Evolutionary conservation across 1,139 yeast species (phyloP).

Genomic region (Kodamaea fungicola): DNA sequence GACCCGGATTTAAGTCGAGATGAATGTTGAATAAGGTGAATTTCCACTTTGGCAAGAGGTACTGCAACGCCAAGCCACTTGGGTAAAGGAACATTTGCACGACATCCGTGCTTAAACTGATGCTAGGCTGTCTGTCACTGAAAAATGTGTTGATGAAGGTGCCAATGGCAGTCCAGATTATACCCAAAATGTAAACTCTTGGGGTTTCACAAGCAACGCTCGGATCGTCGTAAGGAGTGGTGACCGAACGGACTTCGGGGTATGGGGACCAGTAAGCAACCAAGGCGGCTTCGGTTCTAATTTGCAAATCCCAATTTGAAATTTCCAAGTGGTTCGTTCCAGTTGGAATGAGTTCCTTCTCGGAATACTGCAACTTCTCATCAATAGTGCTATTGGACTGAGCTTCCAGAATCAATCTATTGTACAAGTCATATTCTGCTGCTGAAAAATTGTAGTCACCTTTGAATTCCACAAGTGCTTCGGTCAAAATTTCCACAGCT

Average conservation of each 20-base stretch:
- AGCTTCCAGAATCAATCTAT: conserved; percentile 4
- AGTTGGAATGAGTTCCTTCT: not conserved
- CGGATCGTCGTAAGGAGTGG: conserved; percentile 51
- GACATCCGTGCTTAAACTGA: conserved; percentile 42
- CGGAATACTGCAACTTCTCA: not conserved
- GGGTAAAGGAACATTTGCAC: conserved; percentile 59
- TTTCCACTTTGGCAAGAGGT: conserved; percentile 19
- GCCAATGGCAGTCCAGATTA: conserved; percentile 53
- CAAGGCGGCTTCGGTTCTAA: conserved; percentile 18
- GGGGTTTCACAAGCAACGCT: conserved; percentile 49
- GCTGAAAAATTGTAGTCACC: conserved; percentile 23
- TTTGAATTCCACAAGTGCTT: conserved; percentile 16
- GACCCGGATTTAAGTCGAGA: conserved; percentile 19
- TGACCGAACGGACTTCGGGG: conserved; percentile 59
- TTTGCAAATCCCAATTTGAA: conserved; percentile 13
- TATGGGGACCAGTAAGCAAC: conserved; percentile 56
- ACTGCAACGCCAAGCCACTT: conserved; percentile 37
- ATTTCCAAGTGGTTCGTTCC: not conserved
- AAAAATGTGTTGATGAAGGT: conserved; percentile 57
- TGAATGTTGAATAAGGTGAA: conserved; percentile 13
- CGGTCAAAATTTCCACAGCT: conserved; percentile 17
- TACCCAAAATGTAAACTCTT: conserved; percentile 52
- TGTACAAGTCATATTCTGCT: conserved; percentile 12
- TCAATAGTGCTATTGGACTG: not conserved
- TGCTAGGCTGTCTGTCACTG: conserved; percentile 51